Evolutionary conservation across 1,139 yeast species (phyloP).

Genomic region (Blastobotrys raffinosifermentans): DNA sequence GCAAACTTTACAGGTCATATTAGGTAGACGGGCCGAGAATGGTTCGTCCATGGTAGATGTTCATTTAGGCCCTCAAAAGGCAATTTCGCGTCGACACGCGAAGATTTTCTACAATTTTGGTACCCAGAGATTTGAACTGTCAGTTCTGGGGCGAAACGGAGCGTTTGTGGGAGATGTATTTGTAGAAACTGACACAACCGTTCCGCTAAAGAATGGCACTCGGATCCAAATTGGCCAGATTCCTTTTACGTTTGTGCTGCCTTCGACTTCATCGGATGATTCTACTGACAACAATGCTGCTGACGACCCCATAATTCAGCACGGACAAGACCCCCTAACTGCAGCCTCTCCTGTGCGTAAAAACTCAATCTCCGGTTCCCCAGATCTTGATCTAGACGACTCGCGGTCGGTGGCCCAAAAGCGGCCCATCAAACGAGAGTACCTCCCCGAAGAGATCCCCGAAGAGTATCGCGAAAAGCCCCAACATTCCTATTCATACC

Average conservation of each 20-base stretch:
- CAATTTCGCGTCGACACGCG: slow-evolving; percentile 89
- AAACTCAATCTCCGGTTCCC: slow-evolving; percentile 2
- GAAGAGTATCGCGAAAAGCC: slow-evolving; percentile 82
- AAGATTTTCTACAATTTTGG: slow-evolving; percentile 94
- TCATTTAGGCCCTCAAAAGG: slow-evolving; percentile 84
- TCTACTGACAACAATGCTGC: slow-evolving; percentile 13
- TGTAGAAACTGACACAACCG: slow-evolving; percentile 84
- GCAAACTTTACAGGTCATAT: slow-evolving; percentile 86
- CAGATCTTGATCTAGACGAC: slow-evolving; percentile 4
- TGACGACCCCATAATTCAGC: slow-evolving; percentile 7
- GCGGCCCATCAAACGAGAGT: slow-evolving; percentile 27
- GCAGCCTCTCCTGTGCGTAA: neutral
- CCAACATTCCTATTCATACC: slow-evolving; percentile 65
- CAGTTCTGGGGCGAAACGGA: slow-evolving; percentile 90
- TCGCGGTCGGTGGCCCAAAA: slow-evolving; percentile 9
- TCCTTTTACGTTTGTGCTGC: slow-evolving; percentile 78
- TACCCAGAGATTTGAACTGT: slow-evolving; percentile 82
- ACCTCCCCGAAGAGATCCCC: slow-evolving; percentile 62
- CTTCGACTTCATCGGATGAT: slow-evolving; percentile 36
- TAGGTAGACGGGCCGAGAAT: slow-evolving; percentile 84
- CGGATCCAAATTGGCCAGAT: slow-evolving; percentile 92
- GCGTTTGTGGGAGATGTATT: slow-evolving; percentile 90
- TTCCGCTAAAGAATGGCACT: slow-evolving; percentile 68
- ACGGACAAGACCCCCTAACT: too few relatives aligned
- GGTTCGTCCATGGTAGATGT: slow-evolving; percentile 70